These are phyloP conservation scores for Monosporascus ibericus DNA, from an alignment of 2,329 filamentous ascomycete genomes.

Conservation along the genomic window DNA sequence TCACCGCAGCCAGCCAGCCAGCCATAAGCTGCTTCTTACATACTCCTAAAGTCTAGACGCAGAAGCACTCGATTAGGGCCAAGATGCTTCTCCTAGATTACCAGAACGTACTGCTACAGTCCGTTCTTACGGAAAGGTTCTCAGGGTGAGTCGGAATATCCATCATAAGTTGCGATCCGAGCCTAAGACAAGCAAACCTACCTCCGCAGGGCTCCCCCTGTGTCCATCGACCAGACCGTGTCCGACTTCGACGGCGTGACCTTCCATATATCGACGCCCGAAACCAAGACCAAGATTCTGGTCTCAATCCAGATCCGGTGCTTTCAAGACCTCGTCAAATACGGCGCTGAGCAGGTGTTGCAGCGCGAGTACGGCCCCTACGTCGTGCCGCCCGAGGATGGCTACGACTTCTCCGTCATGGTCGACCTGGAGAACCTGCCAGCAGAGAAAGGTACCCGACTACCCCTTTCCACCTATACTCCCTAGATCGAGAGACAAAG, in stretches of 20 bases:
- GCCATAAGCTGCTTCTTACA: slow-evolving; percentile 1
- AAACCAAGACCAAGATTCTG: slow-evolving; percentile 87
- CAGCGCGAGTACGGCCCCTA: slow-evolving; percentile 92
- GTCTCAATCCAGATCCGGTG: slow-evolving; percentile 94
- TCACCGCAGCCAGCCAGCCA: too few relatives aligned
- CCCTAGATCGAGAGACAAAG: slow-evolving; percentile 3
- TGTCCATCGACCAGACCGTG: slow-evolving; percentile 93
- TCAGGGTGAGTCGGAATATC: slow-evolving; percentile 55
- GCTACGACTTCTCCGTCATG: slow-evolving; percentile 92
- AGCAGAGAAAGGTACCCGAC: slow-evolving; percentile 58
- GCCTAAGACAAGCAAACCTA: slow-evolving; percentile 29
- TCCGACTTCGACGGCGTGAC: slow-evolving; percentile 99
- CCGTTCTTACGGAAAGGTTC: slow-evolving; percentile 91
- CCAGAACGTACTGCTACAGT: slow-evolving; percentile 96
- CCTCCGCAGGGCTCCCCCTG: slow-evolving; percentile 64
- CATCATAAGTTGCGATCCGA: slow-evolving; percentile 1
- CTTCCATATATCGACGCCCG: slow-evolving; percentile 96
- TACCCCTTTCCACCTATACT: too few relatives aligned
- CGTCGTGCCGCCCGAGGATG: slow-evolving; percentile 78
- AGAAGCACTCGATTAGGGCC: slow-evolving; percentile 18
- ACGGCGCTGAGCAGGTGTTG: slow-evolving; percentile 87
- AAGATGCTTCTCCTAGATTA: slow-evolving; percentile 94
- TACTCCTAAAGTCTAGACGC: slow-evolving; percentile 5
- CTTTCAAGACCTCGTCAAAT: slow-evolving; percentile 84
- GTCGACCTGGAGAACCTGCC: slow-evolving; percentile 87